These are phyloP conservation scores for Mycena chlorophos DNA, from an alignment of 768 basidiomycete genomes.

Conservation along the genomic window DNA sequence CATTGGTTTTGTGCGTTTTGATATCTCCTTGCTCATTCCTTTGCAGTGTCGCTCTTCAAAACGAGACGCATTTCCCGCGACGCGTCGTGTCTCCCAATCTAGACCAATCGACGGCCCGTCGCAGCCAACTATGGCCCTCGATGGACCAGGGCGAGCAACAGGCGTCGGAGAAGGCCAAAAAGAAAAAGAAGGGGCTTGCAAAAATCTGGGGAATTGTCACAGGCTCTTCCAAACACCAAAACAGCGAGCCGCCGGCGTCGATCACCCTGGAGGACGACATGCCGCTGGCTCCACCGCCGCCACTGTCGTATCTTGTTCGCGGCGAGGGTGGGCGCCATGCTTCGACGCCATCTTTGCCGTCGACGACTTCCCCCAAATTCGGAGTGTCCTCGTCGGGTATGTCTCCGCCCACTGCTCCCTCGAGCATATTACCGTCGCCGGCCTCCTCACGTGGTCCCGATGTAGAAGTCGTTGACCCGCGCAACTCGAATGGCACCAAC, in stretches of 20 bases:
- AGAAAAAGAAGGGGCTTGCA: constrained; percentile 75
- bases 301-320: constrained; percentile 83
- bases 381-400: constrained; percentile 58
- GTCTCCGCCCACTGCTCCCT: constrained; percentile 75
- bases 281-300: constrained; percentile 88
- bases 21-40: constrained; percentile 11
- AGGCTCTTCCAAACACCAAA: constrained; percentile 49
- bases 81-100: constrained; percentile 31
- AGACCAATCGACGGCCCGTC: constrained; percentile 45
- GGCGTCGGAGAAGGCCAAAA: constrained; percentile 56
- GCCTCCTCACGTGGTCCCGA: constrained; percentile 68
- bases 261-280: constrained; percentile 63
- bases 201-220: constrained; percentile 84
- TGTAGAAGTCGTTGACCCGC: constrained; percentile 48
- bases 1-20: neutral
- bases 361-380: constrained; percentile 56
- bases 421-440: constrained; percentile 74
- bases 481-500: constrained; percentile 41
- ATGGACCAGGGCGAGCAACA: constrained; percentile 32
- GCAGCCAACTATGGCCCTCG: constrained; percentile 56
- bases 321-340: constrained; percentile 57
- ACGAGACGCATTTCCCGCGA: constrained; percentile 46
- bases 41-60: constrained; percentile 73
- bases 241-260: constrained; percentile 30
- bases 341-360: constrained; percentile 70